These are phyloP conservation scores for Apophysomyces elegans DNA, from an alignment of 371 early-diverging fungal species.

Conservation along the genomic window DNA sequence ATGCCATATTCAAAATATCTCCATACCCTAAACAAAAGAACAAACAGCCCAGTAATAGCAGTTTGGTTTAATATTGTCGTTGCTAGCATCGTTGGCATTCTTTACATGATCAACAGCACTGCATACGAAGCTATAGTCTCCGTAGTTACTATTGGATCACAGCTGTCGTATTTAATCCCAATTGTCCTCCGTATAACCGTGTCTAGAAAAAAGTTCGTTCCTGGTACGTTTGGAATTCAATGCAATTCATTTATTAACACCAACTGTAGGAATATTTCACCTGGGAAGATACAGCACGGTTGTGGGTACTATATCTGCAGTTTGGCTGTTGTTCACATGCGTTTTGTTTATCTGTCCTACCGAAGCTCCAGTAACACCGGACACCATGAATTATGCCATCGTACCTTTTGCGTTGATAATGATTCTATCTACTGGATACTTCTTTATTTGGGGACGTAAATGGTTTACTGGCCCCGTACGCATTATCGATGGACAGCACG, in stretches of 20 bases:
- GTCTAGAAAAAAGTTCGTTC: slow-evolving; percentile 56
- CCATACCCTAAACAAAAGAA: slow-evolving; percentile 34
- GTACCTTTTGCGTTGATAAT: slow-evolving; percentile 54
- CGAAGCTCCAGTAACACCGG: slow-evolving; percentile 33
- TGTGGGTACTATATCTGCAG: slow-evolving; percentile 39
- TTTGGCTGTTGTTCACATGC: slow-evolving; percentile 50
- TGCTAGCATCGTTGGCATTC: slow-evolving; percentile 45
- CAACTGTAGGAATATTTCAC: slow-evolving; percentile 35
- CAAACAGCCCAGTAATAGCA: slow-evolving; percentile 49
- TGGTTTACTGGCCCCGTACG: slow-evolving; percentile 53
- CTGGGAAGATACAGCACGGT: slow-evolving; percentile 45
- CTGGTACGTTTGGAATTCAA: slow-evolving; percentile 27
- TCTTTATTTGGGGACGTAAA: slow-evolving; percentile 51
- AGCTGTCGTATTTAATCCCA: slow-evolving; percentile 74
- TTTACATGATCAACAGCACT: slow-evolving; percentile 49
- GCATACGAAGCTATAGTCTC: slow-evolving; percentile 73
- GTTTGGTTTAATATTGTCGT: slow-evolving; percentile 53
- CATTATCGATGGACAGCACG: slow-evolving; percentile 44
- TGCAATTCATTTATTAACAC: slow-evolving; percentile 14
- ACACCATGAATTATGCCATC: slow-evolving; percentile 58
- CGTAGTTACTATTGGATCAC: slow-evolving; percentile 74
- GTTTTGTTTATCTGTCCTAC: slow-evolving; percentile 53
- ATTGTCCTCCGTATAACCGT: slow-evolving; percentile 64
- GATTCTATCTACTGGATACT: slow-evolving; percentile 43
- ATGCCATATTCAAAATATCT: slow-evolving; percentile 49